A percentile compares a stretch with the other conserved stretches of the same genome.
These are phyloP conservation scores for Lizonia empirigonia DNA, from an alignment of 2,329 filamentous ascomycete species.

Conservation along the genomic window DNA sequence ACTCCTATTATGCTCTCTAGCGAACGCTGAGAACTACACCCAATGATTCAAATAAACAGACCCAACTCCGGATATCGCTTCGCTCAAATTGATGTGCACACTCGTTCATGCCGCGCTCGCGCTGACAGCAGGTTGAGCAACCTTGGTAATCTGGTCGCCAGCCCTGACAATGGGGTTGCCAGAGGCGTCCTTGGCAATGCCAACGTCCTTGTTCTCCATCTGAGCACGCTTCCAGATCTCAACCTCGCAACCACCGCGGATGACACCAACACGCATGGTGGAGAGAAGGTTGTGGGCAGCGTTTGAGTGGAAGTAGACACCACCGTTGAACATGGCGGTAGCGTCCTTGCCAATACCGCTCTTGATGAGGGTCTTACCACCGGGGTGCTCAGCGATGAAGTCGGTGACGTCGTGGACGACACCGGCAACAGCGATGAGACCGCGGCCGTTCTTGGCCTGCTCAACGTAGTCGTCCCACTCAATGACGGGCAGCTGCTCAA, in stretches of 20 bases:
- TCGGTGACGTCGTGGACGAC: slow-evolving; percentile 52
- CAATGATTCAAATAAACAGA: slow-evolving; percentile 22
- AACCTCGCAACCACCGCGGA: slow-evolving; percentile 51
- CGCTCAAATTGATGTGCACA: slow-evolving; percentile 26
- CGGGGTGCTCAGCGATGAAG: slow-evolving; percentile 53
- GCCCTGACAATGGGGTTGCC: slow-evolving; percentile 86
- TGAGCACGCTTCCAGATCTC: slow-evolving; percentile 54
- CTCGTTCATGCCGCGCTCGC: slow-evolving; percentile 74
- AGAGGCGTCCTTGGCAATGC: slow-evolving; percentile 77
- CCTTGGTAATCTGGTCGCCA: slow-evolving; percentile 82
- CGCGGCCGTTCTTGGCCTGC: slow-evolving; percentile 51
- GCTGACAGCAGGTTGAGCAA: slow-evolving; percentile 77
- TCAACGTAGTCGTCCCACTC: slow-evolving; percentile 54
- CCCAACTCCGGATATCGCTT: slow-evolving; percentile 45
- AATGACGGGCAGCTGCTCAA: slow-evolving; percentile 52
- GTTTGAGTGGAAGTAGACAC: slow-evolving; percentile 52
- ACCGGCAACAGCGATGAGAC: slow-evolving; percentile 50
- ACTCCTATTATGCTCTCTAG: slow-evolving; percentile 27
- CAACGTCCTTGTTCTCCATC: slow-evolving; percentile 69
- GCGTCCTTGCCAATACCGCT: slow-evolving; percentile 52
- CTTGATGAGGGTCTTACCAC: slow-evolving; percentile 51
- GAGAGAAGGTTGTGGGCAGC: slow-evolving; percentile 52
- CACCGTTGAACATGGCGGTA: slow-evolving; percentile 53
- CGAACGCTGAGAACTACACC: slow-evolving; percentile 40
- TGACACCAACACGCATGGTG: slow-evolving; percentile 52